These are phyloP conservation scores for Fraxinus americana DNA, from an alignment of 257 asterid species.

Conservation along the genomic window DNA sequence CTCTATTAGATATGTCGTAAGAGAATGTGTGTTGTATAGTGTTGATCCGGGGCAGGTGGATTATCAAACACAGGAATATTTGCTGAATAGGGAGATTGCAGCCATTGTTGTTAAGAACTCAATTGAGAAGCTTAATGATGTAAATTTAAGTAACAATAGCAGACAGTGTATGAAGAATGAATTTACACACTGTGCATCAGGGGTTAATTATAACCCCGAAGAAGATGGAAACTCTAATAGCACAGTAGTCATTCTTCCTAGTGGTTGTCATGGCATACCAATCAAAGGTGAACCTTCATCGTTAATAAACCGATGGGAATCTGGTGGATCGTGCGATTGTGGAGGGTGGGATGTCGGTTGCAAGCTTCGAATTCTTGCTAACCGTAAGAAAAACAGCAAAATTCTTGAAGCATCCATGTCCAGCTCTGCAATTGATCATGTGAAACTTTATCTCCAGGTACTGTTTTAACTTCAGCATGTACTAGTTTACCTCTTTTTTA, in stretches of 20 bases:
- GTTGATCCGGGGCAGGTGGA: slow-evolving; percentile 48
- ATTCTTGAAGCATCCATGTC: slow-evolving; percentile 22
- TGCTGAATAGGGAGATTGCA: slow-evolving; percentile 65
- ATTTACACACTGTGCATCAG: slow-evolving; percentile 11
- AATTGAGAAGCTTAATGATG: slow-evolving; percentile 25
- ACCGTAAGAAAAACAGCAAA: slow-evolving; percentile 35
- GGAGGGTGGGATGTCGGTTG: slow-evolving; percentile 99
- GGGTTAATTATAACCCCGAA: slow-evolving; percentile 13
- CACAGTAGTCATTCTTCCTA: slow-evolving; percentile 70
- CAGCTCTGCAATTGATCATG: slow-evolving; percentile 35
- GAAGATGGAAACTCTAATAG: slow-evolving; percentile 31
- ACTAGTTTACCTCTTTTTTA: not conserved
- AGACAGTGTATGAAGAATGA: slow-evolving; percentile 24
- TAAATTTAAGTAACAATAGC: slow-evolving; percentile 22
- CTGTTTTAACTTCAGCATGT: slow-evolving; percentile 3
- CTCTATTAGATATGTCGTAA: slow-evolving; percentile 27
- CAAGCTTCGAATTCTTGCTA: slow-evolving; percentile 68
- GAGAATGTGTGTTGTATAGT: slow-evolving; percentile 70
- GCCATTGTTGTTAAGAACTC: slow-evolving; percentile 57
- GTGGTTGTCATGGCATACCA: slow-evolving; percentile 72
- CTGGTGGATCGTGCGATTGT: slow-evolving; percentile 90
- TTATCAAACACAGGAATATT: slow-evolving; percentile 44
- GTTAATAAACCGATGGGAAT: slow-evolving; percentile 72
- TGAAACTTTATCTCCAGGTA: slow-evolving; percentile 72
- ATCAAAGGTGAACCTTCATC: slow-evolving; percentile 70